Base-by-base conservation (phyloP, 2,329 filamentous ascomycete species). In the Fusarium globosum region DNA sequence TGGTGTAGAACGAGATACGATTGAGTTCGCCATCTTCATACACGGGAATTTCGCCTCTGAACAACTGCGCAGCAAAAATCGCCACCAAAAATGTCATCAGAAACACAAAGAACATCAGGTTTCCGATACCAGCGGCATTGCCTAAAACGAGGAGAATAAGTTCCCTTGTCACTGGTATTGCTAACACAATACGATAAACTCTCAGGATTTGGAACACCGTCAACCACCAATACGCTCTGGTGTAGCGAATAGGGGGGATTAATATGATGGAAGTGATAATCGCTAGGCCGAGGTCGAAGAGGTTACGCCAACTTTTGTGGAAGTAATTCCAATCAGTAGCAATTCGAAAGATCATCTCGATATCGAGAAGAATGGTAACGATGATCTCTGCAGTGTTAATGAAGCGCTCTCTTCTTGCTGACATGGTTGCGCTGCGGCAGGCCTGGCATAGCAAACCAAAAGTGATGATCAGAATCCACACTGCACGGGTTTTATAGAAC, bases 91-190 rank as follows among this genome's bases (percentile, higher is more conserved):
- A 98, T 1, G 95, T 98, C 79, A 98, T 94, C 58, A 99, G 86
- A 79, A 98, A 97, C 78, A 99, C 95, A 80, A 99, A 99, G 23
- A 98, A 86, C 84, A 99, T 97, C 69, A 99, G 85, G 80, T 99
- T 99, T 43, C 93, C 89, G 70, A 99, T 92, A 93, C 97, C 97
- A 49, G 92, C 90, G 9, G 95, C 92, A 80, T 98, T 98, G 69
- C 96, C 93, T 68, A 99, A 88, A 6, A 99, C 96, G 39, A 97
- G 88, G 74, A 93, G 85, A 79, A 99, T 96, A 60, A 99, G 88
- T 72, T 95, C 92, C 71, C 94, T 88, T 2, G 95, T 99, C 76
- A 98, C 90, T 10, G 95, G 92, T 46, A 99, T 90, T 21, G 94
- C 95, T 77, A 98, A 83, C 60, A 99, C 96, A 46, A 99, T 90